Evolutionary conservation across 1,284 basidiomycete genomes (phyloP), one percentile per base, ranked within the genome.

Genomic region (Testicularia cyperi): DNA sequence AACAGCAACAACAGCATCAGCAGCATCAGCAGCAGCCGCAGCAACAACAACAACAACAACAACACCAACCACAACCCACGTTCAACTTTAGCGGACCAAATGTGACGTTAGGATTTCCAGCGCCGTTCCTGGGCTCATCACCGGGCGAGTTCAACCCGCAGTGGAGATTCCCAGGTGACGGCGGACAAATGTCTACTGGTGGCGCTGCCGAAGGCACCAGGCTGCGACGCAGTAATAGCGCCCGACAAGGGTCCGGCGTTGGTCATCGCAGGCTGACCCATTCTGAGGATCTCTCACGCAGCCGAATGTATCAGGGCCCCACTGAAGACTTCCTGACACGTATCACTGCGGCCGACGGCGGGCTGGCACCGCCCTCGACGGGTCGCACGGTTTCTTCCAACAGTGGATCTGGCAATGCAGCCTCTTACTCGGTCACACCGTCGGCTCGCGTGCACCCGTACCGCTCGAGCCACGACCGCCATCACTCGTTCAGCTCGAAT

Each of bases 281-380:
- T 15, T 68, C 64, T 14, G 69, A 72, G 40, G 69, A 72, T 30
- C 30, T 72, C 8, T 64, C 63, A 5, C 36, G 55, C 21, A 51
- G 57, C 13, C 57, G 66, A 20, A 42, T 56, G 41, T 53, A 44
- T 14, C 52, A 51, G 45, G 58, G 65, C 14, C 38, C 48, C 10
- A 43, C 46, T 16, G 57, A 44, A 19, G 58, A 70, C 27, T 72
- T 67, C 39, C 41, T 70, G 2, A 28, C 44, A 12, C 44, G 61
- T 38, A 69, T 72, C 49, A 72, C 69, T 2, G 62, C 65, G 6
- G 62, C 67, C 13, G 56, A 72, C 25, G 69, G 69, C 9, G 54
- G 58, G 9, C 54, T 72, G 22, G 69, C 67, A 13, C 69, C 69
- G 19, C 68, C 68, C 9, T 42, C 51, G 20, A 32, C 56, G 5